Evolutionary conservation across 371 early-diverging fungal species (phyloP).

Genomic region (Apophysomyces sp.): DNA sequence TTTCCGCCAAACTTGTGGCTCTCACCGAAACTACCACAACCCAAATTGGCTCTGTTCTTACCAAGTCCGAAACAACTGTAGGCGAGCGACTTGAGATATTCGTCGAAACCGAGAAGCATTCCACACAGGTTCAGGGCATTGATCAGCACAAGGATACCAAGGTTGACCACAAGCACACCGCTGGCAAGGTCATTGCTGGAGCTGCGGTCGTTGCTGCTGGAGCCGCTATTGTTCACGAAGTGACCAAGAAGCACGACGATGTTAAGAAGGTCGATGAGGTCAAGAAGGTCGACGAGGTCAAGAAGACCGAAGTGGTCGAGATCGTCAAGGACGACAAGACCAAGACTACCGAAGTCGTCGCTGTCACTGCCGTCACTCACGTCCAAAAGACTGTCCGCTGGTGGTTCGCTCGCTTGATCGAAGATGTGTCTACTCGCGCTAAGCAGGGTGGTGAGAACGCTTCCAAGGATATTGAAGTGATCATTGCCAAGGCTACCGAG

Average conservation of each 20-base stretch:
- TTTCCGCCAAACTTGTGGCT: conserved; percentile 17
- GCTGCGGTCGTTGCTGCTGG: conserved; percentile 2
- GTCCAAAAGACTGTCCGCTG: conserved; percentile 25
- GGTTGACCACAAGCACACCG: background rate
- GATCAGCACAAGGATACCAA: conserved; percentile 1
- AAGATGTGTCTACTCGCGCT: conserved; percentile 29
- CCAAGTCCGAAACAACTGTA: background rate
- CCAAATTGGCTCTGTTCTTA: background rate
- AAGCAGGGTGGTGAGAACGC: conserved; percentile 30
- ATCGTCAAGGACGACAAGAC: background rate
- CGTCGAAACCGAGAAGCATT: background rate
- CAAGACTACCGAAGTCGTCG: background rate
- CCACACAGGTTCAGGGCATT: background rate
- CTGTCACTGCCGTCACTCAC: conserved; percentile 9
- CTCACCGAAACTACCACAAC: conserved; percentile 17
- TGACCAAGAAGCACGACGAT: conserved; percentile 1
- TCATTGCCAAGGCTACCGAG: conserved; percentile 24
- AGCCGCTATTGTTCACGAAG: background rate
- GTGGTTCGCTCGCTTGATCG: conserved; percentile 30
- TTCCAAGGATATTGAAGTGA: conserved; percentile 27
- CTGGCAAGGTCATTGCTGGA: background rate
- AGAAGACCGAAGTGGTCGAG: background rate
- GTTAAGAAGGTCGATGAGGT: background rate
- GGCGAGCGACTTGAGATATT: conserved; percentile 11
- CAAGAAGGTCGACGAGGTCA: background rate